Base-by-base conservation (phyloP, 2,329 filamentous ascomycete species). In the Macrophomina phaseolina region DNA sequence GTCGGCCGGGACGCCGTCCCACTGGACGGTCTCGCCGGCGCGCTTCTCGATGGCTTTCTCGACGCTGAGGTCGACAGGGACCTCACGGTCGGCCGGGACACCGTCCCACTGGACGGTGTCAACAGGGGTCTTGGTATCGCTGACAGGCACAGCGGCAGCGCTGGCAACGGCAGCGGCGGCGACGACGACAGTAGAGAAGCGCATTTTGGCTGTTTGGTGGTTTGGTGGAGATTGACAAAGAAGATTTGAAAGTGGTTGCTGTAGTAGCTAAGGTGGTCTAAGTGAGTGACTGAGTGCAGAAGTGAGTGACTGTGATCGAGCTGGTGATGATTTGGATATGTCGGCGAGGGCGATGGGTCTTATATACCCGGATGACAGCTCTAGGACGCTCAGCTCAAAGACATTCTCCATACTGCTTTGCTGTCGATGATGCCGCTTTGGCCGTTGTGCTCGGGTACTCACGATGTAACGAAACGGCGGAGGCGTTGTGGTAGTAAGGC, bases 261-360 rank as follows among this genome's bases (percentile, higher is more conserved):
- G 45, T 48, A 11, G 45, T 48, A 48, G 45, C 45, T 18, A 23
- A 48, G n/a, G 16, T 14, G 18, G 45, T 48, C 45, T n/a, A 18
- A 48, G 45, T n/a, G 45, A 48, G 45, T 23, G 45, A 48, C 16
- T 6, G 45, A 48, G 45, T 28, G 18, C 5, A 48, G 45, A 28
- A 48, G 45, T n/a, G 45, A 48, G 45, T 48, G 45, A 48, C 45
- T 48, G 45, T 48, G 45, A 48, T 48, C 16, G 45, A 48, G 45
- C 23, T 48, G 45, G 23, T 23, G 23, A 3, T 23, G 23, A 23
- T 23, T 23, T 23, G 2, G 23, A 1, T 23, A 23, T 23, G 23
- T 23, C 23, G 23, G 23, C 23, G 23, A 23, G 23, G 23, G 23
- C 23, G 23, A 23, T 2, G 23, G 1, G 23, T 23, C 23, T 23